Evolutionary conservation across 2,329 filamentous ascomycete species (phyloP), one percentile per base, ranked within the genome.

Genomic region (Grosmannia clavigera): DNA sequence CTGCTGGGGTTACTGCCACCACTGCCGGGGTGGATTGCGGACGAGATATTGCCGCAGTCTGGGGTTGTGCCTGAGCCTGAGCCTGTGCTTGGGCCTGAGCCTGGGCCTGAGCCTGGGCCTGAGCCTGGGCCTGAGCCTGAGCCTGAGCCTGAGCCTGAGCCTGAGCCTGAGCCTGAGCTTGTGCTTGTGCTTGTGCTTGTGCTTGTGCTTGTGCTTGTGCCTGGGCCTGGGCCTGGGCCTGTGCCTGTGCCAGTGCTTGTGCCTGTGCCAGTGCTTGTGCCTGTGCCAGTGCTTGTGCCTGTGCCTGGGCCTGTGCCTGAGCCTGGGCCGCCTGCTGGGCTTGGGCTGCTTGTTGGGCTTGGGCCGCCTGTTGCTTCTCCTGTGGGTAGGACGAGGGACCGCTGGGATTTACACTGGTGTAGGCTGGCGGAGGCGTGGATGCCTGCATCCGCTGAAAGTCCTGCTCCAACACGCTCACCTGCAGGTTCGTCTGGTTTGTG

Each of bases 341-440:
- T 22, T 22, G 22, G 22, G 22, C 22, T 22, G 22, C 22, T 22
- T 22, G 22, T 22, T 14, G 63, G 38, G 72, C 43, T 65, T 64
- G 59, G 68, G 69, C 52, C 66, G 66, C 52, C 66, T 68, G 76
- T 67, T 83, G 83, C 70, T 96, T 96, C 69, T 96, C 92, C 64
- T 83, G 84, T 0, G 90, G 86, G 71, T 92, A 94, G 74, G 81
- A 90, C 73, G 83, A 66, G 73, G 84, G 67, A 71, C 77, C 68
- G 33, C 73, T 72, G 0, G 77, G 73, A 61, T 78, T 83, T 54
- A 95, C 82, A 67, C 86, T 94, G 11, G 90, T 94, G 72, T 99
- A 99, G 6, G 94, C 92, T n/a, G 94, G 94, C 25, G 94, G 94
- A 16, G 92, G 92, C 59, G 90, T 91, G 27, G 90, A 88, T 35